Evolutionary conservation across 495 filamentous ascomycete genomes (phyloP), one percentile per base, ranked within the genome.

Genomic region (Chaetomium fimeti): DNA sequence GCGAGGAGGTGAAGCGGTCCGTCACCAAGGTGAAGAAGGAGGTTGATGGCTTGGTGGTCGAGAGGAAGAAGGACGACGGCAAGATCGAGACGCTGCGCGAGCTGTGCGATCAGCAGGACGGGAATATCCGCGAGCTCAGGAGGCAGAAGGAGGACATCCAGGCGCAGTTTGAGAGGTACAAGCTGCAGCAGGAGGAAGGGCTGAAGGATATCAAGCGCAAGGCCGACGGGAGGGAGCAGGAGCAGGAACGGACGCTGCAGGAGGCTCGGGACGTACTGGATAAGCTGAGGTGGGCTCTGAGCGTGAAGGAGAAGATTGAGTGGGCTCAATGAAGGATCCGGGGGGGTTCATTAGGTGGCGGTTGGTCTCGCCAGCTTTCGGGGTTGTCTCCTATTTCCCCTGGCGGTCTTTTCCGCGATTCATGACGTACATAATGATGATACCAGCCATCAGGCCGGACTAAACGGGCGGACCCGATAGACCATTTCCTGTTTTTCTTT

Each of bases 201-300:
- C 71, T 90, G 38, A 71, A 74, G 43, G 76, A 76, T 0, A 85
- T 89, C 63, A 84, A 88, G 68, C 75, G 77, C 49, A 79, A 75
- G 32, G 83, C 83, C n/a, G 75, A 73, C 16, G 68, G 79, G 58
- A 80, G 85, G 24, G 85, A 88, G 64, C 73, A 68, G 16, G 79
- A 78, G 62, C 81, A 89, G 62, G 80, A 87, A 52, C 74, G 72
- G 29, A 81, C 79, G 36, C 74, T 89, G n/a, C 72, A 80, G 40
- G 85, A 89, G 66, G 71, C 88, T 58, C 82, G 83, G 66, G 82
- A 83, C 70, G 85, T 86, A 15, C 77, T 91, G 64, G 83, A 82
- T 11, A 81, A 89, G 71, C 81, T 91, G 78, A 85, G 76, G 67
- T 91, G 89, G 87, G 84, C 83, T 42, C 78, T 91, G 22, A 87